Evolutionary conservation across 2,329 filamentous ascomycete species (phyloP).

Genomic region (Coleophoma cylindrospora): DNA sequence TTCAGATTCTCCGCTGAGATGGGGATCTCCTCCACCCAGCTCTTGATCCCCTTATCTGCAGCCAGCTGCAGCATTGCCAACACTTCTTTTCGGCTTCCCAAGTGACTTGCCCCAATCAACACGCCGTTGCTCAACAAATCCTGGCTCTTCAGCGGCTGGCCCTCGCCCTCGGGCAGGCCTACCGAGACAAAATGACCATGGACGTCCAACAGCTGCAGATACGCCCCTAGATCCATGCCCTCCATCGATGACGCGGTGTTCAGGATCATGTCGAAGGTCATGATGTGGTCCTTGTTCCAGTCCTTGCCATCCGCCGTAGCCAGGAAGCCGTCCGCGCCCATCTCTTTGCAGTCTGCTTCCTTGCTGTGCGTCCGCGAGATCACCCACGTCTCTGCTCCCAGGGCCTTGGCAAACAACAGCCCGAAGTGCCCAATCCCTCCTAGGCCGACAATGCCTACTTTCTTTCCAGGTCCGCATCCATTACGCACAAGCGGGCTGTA

Average conservation of each 20-base stretch:
- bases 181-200: constrained; percentile 78
- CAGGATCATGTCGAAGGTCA: constrained; percentile 72
- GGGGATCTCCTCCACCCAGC: constrained; percentile 69
- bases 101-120: constrained; percentile 65
- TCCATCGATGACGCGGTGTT: constrained; percentile 67
- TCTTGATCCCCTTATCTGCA: constrained; percentile 62
- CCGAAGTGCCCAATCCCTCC: constrained; percentile 70
- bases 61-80: constrained; percentile 68
- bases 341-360: constrained; percentile 51
- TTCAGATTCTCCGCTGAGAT: constrained; percentile 66
- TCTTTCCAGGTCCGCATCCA: constrained; percentile 71
- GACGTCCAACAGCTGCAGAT: constrained; percentile 75
- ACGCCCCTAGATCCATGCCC: constrained; percentile 63
- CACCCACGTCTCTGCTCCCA: constrained; percentile 57
- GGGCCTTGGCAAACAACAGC: constrained; percentile 63
- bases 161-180: constrained; percentile 72
- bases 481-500: constrained; percentile 75
- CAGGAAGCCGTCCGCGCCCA: constrained; percentile 58
- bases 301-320: constrained; percentile 47
- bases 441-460: constrained; percentile 70
- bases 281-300: constrained; percentile 51
- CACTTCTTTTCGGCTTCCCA: constrained; percentile 66
- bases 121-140: constrained; percentile 71
- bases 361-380: constrained; percentile 57
- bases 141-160: constrained; percentile 67